A percentile compares a stretch with the other conserved stretches of the same genome.
Evolutionary conservation across 805 yeast species (phyloP).

Genomic region (Kurtzmaniella fragi): DNA sequence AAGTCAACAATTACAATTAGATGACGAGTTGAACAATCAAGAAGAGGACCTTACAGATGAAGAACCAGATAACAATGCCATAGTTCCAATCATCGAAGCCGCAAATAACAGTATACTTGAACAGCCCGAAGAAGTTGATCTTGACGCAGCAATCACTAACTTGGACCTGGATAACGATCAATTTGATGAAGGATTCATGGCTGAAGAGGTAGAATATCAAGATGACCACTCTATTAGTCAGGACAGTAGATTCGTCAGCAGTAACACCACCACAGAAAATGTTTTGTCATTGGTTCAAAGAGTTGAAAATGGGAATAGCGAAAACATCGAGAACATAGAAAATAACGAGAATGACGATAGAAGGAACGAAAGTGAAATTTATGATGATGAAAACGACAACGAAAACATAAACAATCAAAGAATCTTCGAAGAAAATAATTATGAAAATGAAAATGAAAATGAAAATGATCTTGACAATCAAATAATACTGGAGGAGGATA

Average conservation of each 20-base stretch:
- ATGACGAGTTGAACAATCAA: constrained; percentile 3
- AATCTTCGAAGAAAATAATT: constrained; percentile 1
- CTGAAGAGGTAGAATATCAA: constrained; percentile 43
- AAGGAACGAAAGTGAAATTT: too few relatives aligned
- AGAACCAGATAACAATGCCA: constrained; percentile 14
- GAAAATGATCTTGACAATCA: constrained; percentile 8
- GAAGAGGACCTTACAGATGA: constrained; percentile 6
- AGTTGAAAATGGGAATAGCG: not conserved
- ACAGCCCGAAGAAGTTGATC: constrained; percentile 20
- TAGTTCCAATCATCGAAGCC: constrained; percentile 20
- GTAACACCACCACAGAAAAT: not conserved
- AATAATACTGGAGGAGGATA: constrained; percentile 5
- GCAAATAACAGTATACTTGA: constrained; percentile 9
- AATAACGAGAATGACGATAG: constrained; percentile 1
- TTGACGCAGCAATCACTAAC: constrained; percentile 44
- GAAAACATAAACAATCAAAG: not conserved
- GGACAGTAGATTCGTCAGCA: not conserved
- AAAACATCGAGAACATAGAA: not conserved
- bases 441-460: constrained; percentile 6
- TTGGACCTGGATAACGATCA: constrained; percentile 14
- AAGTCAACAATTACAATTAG: constrained; percentile 2
- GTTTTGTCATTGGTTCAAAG: constrained; percentile 1
- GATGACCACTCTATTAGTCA: constrained; percentile 26
- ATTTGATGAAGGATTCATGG: constrained; percentile 42
- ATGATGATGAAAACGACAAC: constrained; percentile 2